Evolutionary conservation across 331 rosid species (phyloP).

Genomic region (Quercus lobata): DNA sequence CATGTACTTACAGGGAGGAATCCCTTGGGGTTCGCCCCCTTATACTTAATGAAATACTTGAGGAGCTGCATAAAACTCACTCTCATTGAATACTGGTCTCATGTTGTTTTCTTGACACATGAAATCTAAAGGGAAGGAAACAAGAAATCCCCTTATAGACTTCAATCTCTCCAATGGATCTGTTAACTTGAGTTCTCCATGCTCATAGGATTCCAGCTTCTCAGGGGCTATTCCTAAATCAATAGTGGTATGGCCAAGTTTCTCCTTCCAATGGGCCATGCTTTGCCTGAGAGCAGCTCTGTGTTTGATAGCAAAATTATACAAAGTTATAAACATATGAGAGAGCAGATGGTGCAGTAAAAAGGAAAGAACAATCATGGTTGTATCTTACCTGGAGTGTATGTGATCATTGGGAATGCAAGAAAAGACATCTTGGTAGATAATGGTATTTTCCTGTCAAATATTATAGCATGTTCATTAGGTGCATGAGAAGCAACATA

Average conservation of each 20-base stretch:
- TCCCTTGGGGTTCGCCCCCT: too few species aligned
- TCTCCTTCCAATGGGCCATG: conserved; percentile 59
- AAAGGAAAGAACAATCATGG: not conserved
- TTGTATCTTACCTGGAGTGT: conserved; percentile 58
- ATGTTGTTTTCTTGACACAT: conserved; percentile 68
- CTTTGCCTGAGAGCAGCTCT: conserved; percentile 80
- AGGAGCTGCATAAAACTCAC: conserved; percentile 76
- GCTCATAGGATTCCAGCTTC: conserved; percentile 44
- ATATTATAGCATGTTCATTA: conserved; percentile 1
- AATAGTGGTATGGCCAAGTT: conserved; percentile 70
- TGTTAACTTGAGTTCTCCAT: conserved; percentile 45
- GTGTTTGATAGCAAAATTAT: not conserved
- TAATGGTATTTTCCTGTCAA: conserved; percentile 74
- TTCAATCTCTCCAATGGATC: conserved; percentile 66
- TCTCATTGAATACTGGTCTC: conserved; percentile 77
- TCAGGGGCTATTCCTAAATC: conserved; percentile 83
- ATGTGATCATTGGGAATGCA: conserved; percentile 86
- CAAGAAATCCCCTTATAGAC: conserved; percentile 72
- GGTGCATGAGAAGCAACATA: conserved; percentile 2
- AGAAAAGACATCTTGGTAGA: conserved; percentile 87
- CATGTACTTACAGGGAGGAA: too few species aligned
- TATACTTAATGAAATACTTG: conserved; percentile 73
- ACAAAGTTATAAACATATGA: not conserved
- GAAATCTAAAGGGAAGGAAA: conserved; percentile 85
- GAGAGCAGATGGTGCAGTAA: not conserved